These are phyloP conservation scores for Kodamaea sagamina DNA, from an alignment of 805 yeast genomes.

Conservation along the genomic window DNA sequence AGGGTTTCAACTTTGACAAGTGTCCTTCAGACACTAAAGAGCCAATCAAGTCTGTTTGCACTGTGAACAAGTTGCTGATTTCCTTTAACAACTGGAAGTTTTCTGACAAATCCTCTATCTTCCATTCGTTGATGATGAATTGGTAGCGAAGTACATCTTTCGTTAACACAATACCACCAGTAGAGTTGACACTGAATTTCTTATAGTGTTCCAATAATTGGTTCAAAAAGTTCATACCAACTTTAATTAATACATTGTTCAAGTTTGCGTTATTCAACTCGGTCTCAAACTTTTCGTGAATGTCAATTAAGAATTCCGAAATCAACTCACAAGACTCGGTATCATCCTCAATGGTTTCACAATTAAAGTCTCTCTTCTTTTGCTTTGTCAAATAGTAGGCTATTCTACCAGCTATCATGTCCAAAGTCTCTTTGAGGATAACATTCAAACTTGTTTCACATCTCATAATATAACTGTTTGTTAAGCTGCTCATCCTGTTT, in stretches of 20 bases:
- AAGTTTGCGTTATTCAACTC: constrained; percentile 48
- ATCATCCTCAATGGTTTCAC: constrained; percentile 54
- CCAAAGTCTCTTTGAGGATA: constrained; percentile 60
- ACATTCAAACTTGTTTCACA: constrained; percentile 68
- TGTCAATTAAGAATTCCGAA: constrained; percentile 50
- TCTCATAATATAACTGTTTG: constrained; percentile 59
- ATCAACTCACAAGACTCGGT: constrained; percentile 72
- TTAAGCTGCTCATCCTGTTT: constrained; percentile 57
- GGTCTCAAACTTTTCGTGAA: constrained; percentile 40
- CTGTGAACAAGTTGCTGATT: constrained; percentile 80
- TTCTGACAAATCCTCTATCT: constrained; percentile 57
- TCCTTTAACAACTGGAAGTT: constrained; percentile 74
- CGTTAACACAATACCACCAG: constrained; percentile 81
- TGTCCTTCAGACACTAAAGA: constrained; percentile 83
- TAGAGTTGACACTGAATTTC: constrained; percentile 71
- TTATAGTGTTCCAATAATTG: constrained; percentile 70
- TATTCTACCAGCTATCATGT: constrained; percentile 53
- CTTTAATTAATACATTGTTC: constrained; percentile 49
- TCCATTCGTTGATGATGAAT: constrained; percentile 66
- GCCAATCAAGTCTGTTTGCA: constrained; percentile 74
- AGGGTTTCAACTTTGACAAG: constrained; percentile 63
- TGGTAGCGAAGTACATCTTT: constrained; percentile 82
- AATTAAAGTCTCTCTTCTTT: constrained; percentile 68
- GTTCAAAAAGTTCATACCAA: constrained; percentile 60
- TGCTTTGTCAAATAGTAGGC: constrained; percentile 56